Conservation (phyloP, 768 basidiomycete species). For the Amanita inopinata region DNA sequence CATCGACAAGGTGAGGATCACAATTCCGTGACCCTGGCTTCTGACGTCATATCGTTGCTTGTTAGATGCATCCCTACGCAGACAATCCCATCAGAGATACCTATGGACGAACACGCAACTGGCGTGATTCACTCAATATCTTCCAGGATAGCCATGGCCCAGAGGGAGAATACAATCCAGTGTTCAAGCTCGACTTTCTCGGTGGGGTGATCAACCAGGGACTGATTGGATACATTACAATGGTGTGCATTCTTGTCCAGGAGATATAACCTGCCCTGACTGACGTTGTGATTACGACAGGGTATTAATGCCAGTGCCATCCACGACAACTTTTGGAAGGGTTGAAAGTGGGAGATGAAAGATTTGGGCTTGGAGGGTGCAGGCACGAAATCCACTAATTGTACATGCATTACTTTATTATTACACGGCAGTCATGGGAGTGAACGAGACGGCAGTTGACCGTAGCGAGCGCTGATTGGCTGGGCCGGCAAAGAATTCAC, state of each 20-base stretch:
- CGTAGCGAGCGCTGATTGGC: conserved; percentile 32
- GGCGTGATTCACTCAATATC: conserved; percentile 43
- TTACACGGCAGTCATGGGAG: too few species aligned
- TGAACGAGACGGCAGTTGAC: too few species aligned
- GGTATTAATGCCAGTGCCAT: conserved; percentile 31
- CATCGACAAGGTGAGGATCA: conserved; percentile 32
- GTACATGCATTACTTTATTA: neutral
- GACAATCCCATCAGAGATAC: conserved; percentile 39
- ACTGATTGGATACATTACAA: conserved; percentile 44
- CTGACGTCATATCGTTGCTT: neutral
- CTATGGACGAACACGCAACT: conserved; percentile 40
- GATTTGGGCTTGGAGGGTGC: too few species aligned
- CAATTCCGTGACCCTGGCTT: neutral
- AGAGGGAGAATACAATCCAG: conserved; percentile 40
- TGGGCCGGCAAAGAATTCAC: conserved; percentile 23
- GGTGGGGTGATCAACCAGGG: conserved; percentile 44
- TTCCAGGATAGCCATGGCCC: conserved; percentile 41
- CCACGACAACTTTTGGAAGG: conserved; percentile 28
- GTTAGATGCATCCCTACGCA: conserved; percentile 41
- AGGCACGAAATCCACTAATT: neutral
- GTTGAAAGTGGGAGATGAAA: conserved; percentile 12
- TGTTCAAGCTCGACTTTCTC: conserved; percentile 40
- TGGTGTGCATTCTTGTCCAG: conserved; percentile 24
- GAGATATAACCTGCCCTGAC: neutral
- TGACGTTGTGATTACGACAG: conserved; percentile 16